phyloP scores from a whole-genome alignment of 352 stramenopile species.

The Phytophthora melonis region DNA sequence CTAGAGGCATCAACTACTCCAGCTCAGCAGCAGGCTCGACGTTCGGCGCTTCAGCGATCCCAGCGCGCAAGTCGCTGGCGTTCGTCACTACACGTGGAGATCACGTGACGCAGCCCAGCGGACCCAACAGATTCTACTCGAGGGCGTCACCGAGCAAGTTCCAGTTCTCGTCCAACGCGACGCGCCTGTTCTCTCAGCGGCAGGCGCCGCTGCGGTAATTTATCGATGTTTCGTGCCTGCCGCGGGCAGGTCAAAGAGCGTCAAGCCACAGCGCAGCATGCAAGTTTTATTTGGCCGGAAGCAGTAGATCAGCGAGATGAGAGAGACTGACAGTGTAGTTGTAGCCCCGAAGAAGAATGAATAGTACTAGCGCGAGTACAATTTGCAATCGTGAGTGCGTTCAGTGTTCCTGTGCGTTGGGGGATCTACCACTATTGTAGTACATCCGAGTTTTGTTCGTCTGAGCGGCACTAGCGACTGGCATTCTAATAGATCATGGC shows the following conservation, averaged over 20 bases:
- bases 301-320: constrained; percentile 28
- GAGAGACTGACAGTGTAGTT: constrained; percentile 40
- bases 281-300: constrained; percentile 38
- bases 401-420: constrained; percentile 7
- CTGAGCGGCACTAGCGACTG: neutral
- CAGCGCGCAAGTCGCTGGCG: constrained; percentile 23
- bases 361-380: constrained; percentile 19
- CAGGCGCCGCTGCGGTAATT: constrained; percentile 52
- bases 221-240: constrained; percentile 10
- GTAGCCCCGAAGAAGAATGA: constrained; percentile 28
- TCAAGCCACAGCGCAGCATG: constrained; percentile 20
- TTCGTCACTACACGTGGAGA: constrained; percentile 32
- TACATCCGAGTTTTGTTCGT: constrained; percentile 1
- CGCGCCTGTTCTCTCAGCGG: constrained; percentile 55
- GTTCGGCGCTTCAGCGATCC: constrained; percentile 9
- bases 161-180: constrained; percentile 49
- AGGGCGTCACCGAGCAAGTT: constrained; percentile 65
- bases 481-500: constrained; percentile 85
- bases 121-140: constrained; percentile 28
- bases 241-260: constrained; percentile 2
- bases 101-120: constrained; percentile 7
- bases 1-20: constrained; percentile 28
- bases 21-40: constrained; percentile 19
- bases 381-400: constrained; percentile 33
- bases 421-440: no score